These are phyloP conservation scores for Suillus tomentosus DNA, from an alignment of 768 basidiomycete species.

Conservation along the genomic window DNA sequence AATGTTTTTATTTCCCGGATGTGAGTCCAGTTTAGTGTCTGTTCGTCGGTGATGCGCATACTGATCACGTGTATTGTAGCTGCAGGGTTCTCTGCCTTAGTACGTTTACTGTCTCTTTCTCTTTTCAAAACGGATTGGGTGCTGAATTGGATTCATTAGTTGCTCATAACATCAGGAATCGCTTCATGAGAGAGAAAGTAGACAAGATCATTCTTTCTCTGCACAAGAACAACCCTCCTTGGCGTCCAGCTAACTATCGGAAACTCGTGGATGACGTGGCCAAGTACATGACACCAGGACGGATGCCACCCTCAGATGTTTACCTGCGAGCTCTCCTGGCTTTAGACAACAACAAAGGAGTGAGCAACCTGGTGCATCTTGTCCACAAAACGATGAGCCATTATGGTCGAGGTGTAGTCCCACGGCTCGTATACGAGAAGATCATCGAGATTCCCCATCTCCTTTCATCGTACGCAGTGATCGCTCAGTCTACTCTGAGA, in stretches of 20 bases:
- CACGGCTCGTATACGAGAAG: constrained; percentile 32
- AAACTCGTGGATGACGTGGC: constrained; percentile 11
- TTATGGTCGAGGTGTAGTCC: constrained; percentile 14
- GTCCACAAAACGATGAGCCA: constrained; percentile 20
- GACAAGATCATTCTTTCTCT: constrained; percentile 14
- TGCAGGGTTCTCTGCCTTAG: constrained; percentile 50
- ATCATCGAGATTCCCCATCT: constrained; percentile 34
- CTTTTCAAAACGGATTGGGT: constrained; percentile 13
- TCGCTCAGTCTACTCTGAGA: constrained; percentile 20
- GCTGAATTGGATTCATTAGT: constrained; percentile 25
- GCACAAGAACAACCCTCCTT: constrained; percentile 12
- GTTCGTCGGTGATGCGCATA: not conserved
- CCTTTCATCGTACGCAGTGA: constrained; percentile 22
- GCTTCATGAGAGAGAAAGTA: constrained; percentile 7
- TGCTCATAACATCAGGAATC: constrained; percentile 33
- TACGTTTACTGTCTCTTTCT: constrained; percentile 29
- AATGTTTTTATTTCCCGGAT: constrained; percentile 48
- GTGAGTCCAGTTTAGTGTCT: constrained; percentile 34
- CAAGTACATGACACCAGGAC: not conserved
- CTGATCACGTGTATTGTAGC: constrained; percentile 30
- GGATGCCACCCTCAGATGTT: not conserved
- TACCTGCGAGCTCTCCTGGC: constrained; percentile 20
- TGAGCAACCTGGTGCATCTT: constrained; percentile 27
- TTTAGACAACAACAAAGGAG: constrained; percentile 18
- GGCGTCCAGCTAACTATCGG: constrained; percentile 16